phyloP scores from a whole-genome alignment of 2,329 filamentous ascomycete species.

The Podosphaera aphanis region DNA sequence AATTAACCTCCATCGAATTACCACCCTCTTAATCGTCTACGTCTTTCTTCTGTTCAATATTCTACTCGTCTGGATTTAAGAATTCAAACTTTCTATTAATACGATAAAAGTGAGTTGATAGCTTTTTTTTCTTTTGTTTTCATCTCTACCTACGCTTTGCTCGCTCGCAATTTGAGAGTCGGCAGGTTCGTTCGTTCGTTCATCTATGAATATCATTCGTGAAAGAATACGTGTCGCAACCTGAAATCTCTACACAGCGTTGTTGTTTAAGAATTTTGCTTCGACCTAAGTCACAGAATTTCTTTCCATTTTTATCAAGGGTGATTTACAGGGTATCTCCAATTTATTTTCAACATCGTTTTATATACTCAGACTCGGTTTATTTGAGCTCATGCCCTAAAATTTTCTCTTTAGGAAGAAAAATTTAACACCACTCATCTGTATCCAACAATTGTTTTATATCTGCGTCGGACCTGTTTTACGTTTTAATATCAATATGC shows the following conservation, averaged over 20 bases:
- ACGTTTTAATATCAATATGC: conserved; percentile 4
- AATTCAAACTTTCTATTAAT: neutral
- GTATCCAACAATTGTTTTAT: neutral
- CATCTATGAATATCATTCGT: neutral
- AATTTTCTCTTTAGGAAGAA: neutral
- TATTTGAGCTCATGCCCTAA: neutral
- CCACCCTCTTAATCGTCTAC: too few species aligned
- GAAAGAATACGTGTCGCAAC: neutral
- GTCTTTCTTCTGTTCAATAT: too few species aligned
- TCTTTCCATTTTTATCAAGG: neutral
- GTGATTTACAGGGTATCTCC: neutral
- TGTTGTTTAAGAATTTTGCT: neutral
- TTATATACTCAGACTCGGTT: neutral
- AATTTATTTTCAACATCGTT: neutral
- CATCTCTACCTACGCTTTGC: neutral
- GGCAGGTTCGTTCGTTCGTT: neutral
- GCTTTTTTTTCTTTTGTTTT: neutral
- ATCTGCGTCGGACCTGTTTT: neutral
- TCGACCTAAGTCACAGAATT: neutral
- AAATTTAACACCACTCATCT: neutral
- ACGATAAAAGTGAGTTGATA: neutral
- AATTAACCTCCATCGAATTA: too few species aligned
- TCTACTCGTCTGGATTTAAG: neutral
- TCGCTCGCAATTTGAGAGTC: neutral
- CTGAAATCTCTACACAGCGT: neutral